Percentiles rank a stretch among this genome's conserved stretches.
Evolutionary conservation across 441 rosid genomes (phyloP).

Genomic region (Daphne laureola): DNA sequence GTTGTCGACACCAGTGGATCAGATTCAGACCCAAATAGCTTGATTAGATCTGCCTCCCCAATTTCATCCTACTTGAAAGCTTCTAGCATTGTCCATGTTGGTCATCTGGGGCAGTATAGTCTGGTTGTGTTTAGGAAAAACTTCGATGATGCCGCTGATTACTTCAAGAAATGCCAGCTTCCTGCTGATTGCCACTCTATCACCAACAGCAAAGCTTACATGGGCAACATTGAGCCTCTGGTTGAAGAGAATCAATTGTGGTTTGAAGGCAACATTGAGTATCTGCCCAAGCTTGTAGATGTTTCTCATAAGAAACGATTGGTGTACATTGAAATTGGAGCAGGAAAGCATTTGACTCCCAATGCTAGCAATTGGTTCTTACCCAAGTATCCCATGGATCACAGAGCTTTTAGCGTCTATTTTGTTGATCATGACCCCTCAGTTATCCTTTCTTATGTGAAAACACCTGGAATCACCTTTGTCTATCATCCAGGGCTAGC

Average conservation of each 20-base stretch:
- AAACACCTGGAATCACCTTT: constrained; percentile 63
- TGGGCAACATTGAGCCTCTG: constrained; percentile 50
- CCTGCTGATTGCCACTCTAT: constrained; percentile 51
- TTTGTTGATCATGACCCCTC: constrained; percentile 79
- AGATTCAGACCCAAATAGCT: constrained; percentile 37
- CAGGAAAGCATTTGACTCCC: constrained; percentile 40
- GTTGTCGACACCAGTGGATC: constrained; percentile 38
- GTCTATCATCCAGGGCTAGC: constrained; percentile 67
- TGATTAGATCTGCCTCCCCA: constrained; percentile 60
- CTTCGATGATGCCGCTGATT: constrained; percentile 15
- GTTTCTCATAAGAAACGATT: constrained; percentile 35
- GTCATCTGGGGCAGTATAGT: constrained; percentile 37
- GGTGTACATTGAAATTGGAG: constrained; percentile 56
- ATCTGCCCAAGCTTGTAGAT: constrained; percentile 52
- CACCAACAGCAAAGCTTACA: constrained; percentile 29
- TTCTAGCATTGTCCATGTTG: constrained; percentile 59
- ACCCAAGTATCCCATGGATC: constrained; percentile 55
- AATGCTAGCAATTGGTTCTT: constrained; percentile 41
- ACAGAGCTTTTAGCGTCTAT: constrained; percentile 45
- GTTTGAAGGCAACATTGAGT: constrained; percentile 34
- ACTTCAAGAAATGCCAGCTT: constrained; percentile 32
- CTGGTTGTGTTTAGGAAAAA: constrained; percentile 63
- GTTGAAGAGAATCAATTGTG: constrained; percentile 28
- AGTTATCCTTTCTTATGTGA: constrained; percentile 53
- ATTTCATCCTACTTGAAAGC: constrained; percentile 56